These are phyloP conservation scores for Dictyostelium brefeldianum DNA, from an alignment of 78 protist species.

Conservation along the genomic window DNA sequence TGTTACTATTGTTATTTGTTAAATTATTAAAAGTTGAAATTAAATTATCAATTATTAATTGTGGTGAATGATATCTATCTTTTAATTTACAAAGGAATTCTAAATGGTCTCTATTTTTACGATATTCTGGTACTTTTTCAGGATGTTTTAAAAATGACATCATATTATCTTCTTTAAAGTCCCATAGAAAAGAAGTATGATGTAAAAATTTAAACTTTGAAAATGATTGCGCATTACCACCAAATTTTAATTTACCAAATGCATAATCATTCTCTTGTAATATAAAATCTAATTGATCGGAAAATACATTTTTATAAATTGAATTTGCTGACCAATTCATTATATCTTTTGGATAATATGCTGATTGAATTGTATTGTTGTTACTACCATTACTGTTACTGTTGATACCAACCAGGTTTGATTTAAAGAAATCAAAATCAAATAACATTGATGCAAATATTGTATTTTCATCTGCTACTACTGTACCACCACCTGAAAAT, in stretches of 20 bases:
- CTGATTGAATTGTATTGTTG: neutral
- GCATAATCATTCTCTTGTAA: conserved; percentile 63
- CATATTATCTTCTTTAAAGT: conserved; percentile 37
- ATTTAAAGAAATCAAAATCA: neutral
- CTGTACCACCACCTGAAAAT: conserved; percentile 78
- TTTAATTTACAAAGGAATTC: conserved; percentile 47
- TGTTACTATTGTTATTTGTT: too few species aligned
- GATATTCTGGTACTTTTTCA: conserved; percentile 53
- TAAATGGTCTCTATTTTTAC: conserved; percentile 43
- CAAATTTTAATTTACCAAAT: conserved; percentile 53
- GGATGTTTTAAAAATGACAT: conserved; percentile 34
- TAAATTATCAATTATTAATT: neutral
- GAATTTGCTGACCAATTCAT: conserved; percentile 62
- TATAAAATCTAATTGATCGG: neutral
- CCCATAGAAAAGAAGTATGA: conserved; percentile 63
- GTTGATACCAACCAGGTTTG: neutral
- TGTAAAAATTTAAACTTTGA: conserved; percentile 38
- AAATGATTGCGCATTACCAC: conserved; percentile 73
- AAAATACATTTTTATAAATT: conserved; percentile 38
- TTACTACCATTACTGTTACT: neutral
- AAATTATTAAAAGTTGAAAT: neutral
- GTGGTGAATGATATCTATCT: neutral
- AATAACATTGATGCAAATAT: conserved; percentile 40
- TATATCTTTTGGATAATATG: conserved; percentile 45
- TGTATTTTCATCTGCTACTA: conserved; percentile 42